These are phyloP conservation scores for Apiospora marii DNA, from an alignment of 2,329 filamentous ascomycete species.

Conservation along the genomic window DNA sequence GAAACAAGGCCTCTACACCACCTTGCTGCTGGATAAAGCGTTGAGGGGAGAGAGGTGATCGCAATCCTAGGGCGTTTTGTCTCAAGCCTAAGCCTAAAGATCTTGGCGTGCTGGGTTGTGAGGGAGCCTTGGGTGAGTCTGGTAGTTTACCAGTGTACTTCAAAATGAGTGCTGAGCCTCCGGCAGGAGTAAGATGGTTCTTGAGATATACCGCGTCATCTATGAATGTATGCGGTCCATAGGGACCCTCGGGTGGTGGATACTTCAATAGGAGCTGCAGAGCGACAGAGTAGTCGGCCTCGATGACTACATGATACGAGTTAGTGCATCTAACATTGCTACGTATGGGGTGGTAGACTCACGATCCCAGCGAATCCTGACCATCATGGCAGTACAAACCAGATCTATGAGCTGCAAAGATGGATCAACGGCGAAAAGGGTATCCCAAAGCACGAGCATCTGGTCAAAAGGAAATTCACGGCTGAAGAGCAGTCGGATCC, in stretches of 20 bases:
- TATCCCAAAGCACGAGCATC: slow-evolving; percentile 87
- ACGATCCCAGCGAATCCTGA: slow-evolving; percentile 91
- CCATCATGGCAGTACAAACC: slow-evolving; percentile 92
- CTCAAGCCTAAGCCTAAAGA: slow-evolving; percentile 48
- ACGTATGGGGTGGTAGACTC: slow-evolving; percentile 44
- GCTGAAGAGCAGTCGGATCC: slow-evolving; percentile 92
- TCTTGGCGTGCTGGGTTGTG: slow-evolving; percentile 45
- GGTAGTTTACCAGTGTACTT: slow-evolving; percentile 73
- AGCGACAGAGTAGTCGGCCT: slow-evolving; percentile 87
- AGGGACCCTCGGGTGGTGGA: slow-evolving; percentile 67
- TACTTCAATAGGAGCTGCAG: slow-evolving; percentile 86
- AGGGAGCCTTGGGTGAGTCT: slow-evolving; percentile 35
- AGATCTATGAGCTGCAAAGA: slow-evolving; percentile 82
- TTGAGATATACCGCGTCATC: slow-evolving; percentile 82
- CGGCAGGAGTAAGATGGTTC: slow-evolving; percentile 67
- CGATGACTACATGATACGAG: slow-evolving; percentile 65
- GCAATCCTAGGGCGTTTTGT: slow-evolving; percentile 49
- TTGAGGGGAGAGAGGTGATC: slow-evolving; percentile 57
- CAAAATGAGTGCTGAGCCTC: slow-evolving; percentile 70
- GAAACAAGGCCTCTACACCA: slow-evolving; percentile 74
- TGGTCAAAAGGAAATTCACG: slow-evolving; percentile 92
- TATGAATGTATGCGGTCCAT: slow-evolving; percentile 80
- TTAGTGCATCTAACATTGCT: not conserved
- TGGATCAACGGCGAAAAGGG: slow-evolving; percentile 86
- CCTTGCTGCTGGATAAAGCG: slow-evolving; percentile 62